phyloP scores from a whole-genome alignment of 441 rosid genomes.

The Gossypium davidsonii region DNA sequence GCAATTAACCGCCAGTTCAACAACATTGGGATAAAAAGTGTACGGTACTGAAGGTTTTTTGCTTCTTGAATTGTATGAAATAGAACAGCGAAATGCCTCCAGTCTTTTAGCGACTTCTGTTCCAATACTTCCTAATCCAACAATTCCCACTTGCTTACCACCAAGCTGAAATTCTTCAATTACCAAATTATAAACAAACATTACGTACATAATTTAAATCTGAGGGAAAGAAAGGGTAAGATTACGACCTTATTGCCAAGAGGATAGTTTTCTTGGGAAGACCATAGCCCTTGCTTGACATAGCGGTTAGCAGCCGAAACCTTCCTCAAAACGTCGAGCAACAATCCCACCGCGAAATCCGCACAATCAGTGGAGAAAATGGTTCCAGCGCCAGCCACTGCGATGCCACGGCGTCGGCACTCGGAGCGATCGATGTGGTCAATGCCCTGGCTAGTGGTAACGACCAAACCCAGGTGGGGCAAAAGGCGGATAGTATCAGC shows the following conservation, averaged over 20 bases:
- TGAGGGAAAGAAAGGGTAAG: neutral
- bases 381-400: slow-evolving; percentile 30
- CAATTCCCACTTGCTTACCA: slow-evolving; percentile 31
- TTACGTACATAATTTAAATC: neutral
- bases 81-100: slow-evolving; percentile 28
- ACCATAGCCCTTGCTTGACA: slow-evolving; percentile 32
- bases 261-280: slow-evolving; percentile 13
- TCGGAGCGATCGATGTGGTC: slow-evolving; percentile 41
- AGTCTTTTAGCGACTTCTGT: slow-evolving; percentile 28
- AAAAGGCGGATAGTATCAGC: slow-evolving; percentile 25
- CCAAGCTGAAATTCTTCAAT: slow-evolving; percentile 22
- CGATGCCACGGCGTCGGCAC: slow-evolving; percentile 42
- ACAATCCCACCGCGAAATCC: slow-evolving; percentile 39
- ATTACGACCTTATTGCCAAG: slow-evolving; percentile 24
- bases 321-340: slow-evolving; percentile 39
- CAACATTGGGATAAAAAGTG: slow-evolving; percentile 21
- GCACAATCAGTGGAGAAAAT: slow-evolving; percentile 41
- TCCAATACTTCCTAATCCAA: slow-evolving; percentile 38
- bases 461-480: slow-evolving; percentile 32
- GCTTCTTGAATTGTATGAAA: slow-evolving; percentile 27
- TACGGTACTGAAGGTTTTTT: slow-evolving; percentile 13
- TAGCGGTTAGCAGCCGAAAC: slow-evolving; percentile 41
- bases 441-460: slow-evolving; percentile 45
- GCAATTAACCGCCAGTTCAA: slow-evolving; percentile 22
- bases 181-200: neutral